Conservation (phyloP, 352 stramenopile species). For the Thalassiosira livingstoniorum region DNA sequence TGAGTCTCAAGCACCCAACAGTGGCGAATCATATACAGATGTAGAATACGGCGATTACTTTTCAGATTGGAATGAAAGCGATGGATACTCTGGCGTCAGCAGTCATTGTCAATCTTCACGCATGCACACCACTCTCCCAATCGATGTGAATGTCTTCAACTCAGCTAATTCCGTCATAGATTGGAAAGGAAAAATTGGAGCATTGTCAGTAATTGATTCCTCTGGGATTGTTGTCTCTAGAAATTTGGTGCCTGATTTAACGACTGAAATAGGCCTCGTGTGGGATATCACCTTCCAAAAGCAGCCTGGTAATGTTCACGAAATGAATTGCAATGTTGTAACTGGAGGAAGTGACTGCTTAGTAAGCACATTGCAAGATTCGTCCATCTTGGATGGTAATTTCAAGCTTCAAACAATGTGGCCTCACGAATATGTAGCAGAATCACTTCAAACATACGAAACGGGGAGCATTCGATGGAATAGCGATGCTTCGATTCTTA, state of each 20-base stretch:
- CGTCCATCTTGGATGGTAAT: slow-evolving; percentile 74
- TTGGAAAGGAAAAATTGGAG: slow-evolving; percentile 76
- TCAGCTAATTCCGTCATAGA: slow-evolving; percentile 58
- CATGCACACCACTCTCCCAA: slow-evolving; percentile 72
- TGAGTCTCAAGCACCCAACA: slow-evolving; percentile 38
- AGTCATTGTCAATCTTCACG: slow-evolving; percentile 62
- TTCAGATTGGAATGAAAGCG: slow-evolving; percentile 66
- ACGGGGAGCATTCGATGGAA: slow-evolving; percentile 88
- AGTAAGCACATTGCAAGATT: slow-evolving; percentile 77
- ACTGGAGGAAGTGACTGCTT: slow-evolving; percentile 62
- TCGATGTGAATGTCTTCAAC: slow-evolving; percentile 81
- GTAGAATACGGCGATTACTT: slow-evolving; percentile 79
- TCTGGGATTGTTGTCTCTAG: slow-evolving; percentile 66
- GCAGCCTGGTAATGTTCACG: slow-evolving; percentile 73
- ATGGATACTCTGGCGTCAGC: slow-evolving; percentile 66
- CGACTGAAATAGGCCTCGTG: slow-evolving; percentile 67
- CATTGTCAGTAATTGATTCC: slow-evolving; percentile 83
- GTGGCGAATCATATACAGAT: slow-evolving; percentile 62
- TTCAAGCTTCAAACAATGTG: slow-evolving; percentile 81
- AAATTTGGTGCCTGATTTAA: slow-evolving; percentile 53
- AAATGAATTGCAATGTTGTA: slow-evolving; percentile 69
- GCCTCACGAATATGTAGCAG: slow-evolving; percentile 82
- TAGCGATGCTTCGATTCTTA: slow-evolving; percentile 77
- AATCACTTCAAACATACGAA: slow-evolving; percentile 72
- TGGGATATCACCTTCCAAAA: slow-evolving; percentile 80